Conservation (phyloP, 1,284 basidiomycete genomes). For the Fomitopsis betulina region DNA sequence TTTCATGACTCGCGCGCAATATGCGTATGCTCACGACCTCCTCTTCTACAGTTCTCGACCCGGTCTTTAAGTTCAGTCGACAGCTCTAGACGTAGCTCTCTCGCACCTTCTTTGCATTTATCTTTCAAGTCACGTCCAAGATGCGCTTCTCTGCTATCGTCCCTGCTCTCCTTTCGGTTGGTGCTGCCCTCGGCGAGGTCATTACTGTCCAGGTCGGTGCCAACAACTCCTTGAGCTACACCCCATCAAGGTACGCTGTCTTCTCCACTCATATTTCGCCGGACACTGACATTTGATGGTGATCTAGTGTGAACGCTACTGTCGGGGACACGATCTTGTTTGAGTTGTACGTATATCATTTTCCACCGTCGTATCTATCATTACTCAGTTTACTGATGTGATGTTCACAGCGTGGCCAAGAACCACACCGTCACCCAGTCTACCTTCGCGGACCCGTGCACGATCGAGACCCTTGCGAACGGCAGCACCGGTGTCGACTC, state of each 20-base stretch:
- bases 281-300: background rate
- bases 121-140: conserved; percentile 19
- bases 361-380: background rate
- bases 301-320: conserved; percentile 36
- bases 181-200: conserved; percentile 34
- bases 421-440: conserved; percentile 56
- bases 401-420: conserved; percentile 24
- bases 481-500: conserved; percentile 37
- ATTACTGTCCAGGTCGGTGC: conserved; percentile 44
- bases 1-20: background rate
- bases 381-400: background rate
- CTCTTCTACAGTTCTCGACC: conserved; percentile 25
- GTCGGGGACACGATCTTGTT: conserved; percentile 52
- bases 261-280: background rate
- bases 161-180: conserved; percentile 38
- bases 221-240: conserved; percentile 38
- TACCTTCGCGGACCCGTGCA: conserved; percentile 46
- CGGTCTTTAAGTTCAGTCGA: conserved; percentile 26
- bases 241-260: conserved; percentile 30
- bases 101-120: conserved; percentile 7
- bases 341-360: conserved; percentile 40
- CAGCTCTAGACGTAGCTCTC: conserved; percentile 17
- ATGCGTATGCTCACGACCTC: background rate
- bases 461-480: conserved; percentile 22
- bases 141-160: conserved; percentile 48